These are phyloP conservation scores for Talaromyces atroroseus DNA, from an alignment of 2,329 filamentous ascomycete species.

Conservation along the genomic window DNA sequence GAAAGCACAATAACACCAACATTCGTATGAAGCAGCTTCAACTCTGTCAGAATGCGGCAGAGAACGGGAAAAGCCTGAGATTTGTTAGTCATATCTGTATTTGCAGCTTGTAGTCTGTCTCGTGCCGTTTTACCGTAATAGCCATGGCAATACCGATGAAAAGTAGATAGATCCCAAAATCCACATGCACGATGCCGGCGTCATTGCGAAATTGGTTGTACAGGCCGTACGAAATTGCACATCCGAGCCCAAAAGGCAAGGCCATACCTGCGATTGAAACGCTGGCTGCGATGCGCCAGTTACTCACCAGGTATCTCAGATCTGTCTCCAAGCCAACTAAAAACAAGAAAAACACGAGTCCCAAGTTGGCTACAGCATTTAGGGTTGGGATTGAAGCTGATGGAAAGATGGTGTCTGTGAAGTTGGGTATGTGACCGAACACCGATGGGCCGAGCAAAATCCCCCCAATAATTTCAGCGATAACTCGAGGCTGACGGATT, in stretches of 20 bases:
- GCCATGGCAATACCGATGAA: conserved; percentile 92
- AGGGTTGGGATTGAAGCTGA: conserved; percentile 67
- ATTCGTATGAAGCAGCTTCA: conserved; percentile 75
- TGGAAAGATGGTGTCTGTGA: conserved; percentile 72
- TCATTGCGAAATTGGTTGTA: conserved; percentile 66
- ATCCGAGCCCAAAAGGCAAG: conserved; percentile 76
- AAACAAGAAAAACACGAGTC: conserved; percentile 79
- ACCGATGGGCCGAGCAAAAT: conserved; percentile 82
- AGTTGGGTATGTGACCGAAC: conserved; percentile 78
- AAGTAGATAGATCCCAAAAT: conserved; percentile 60
- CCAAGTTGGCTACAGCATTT: conserved; percentile 73
- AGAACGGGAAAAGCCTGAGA: conserved; percentile 72
- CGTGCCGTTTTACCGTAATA: conserved; percentile 61
- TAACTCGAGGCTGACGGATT: conserved; percentile 73
- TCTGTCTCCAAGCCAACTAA: conserved; percentile 85
- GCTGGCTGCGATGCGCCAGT: conserved; percentile 73
- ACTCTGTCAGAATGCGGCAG: conserved; percentile 85
- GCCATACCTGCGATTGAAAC: conserved; percentile 76
- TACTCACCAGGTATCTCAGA: conserved; percentile 66
- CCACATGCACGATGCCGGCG: conserved; percentile 50
- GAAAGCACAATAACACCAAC: conserved; percentile 86
- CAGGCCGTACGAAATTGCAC: conserved; percentile 72
- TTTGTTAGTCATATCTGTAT: background rate
- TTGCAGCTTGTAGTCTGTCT: background rate
- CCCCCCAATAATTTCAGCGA: conserved; percentile 79